Percentiles rank a stretch among this genome's conserved stretches.
Conservation (phyloP, 108 stramenopile genomes). For the Cyclotella baltica region DNA sequence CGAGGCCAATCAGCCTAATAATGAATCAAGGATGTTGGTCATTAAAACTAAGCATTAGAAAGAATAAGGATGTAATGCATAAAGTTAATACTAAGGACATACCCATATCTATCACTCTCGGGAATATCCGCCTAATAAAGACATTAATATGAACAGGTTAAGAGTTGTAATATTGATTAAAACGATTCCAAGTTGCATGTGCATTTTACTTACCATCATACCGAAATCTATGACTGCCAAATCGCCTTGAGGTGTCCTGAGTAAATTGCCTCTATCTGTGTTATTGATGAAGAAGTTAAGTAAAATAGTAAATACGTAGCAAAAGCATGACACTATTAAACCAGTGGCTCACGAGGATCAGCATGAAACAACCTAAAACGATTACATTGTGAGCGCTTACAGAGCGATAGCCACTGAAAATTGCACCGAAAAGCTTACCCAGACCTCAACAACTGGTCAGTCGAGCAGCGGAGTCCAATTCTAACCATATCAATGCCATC, state of each 20-base stretch:
- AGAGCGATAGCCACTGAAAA: neutral
- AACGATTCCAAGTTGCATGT: neutral
- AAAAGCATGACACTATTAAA: neutral
- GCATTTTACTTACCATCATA: constrained; percentile 82
- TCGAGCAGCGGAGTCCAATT: constrained; percentile 90
- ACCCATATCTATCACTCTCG: constrained; percentile 90
- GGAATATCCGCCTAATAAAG: constrained; percentile 67
- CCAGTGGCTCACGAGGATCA: constrained; percentile 44
- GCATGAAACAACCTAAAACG: constrained; percentile 56
- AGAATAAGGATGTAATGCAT: neutral
- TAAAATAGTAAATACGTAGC: neutral
- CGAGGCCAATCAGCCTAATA: constrained; percentile 65
- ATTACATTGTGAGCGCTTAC: neutral
- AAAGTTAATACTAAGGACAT: neutral
- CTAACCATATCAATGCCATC: constrained; percentile 89
- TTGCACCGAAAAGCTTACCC: constrained; percentile 42
- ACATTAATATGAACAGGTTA: too few relatives aligned
- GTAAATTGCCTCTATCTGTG: constrained; percentile 73
- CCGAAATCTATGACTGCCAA: constrained; percentile 93
- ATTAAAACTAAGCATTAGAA: neutral
- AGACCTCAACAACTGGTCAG: constrained; percentile 86
- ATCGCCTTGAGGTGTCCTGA: constrained; percentile 74
- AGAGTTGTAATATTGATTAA: too few relatives aligned
- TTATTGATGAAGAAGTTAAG: neutral
- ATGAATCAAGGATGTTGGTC: too few relatives aligned